Percentiles rank a stretch among this genome's conserved stretches.
Evolutionary conservation across 805 yeast genomes (phyloP).

Genomic region (Isabelozyma rhagii): DNA sequence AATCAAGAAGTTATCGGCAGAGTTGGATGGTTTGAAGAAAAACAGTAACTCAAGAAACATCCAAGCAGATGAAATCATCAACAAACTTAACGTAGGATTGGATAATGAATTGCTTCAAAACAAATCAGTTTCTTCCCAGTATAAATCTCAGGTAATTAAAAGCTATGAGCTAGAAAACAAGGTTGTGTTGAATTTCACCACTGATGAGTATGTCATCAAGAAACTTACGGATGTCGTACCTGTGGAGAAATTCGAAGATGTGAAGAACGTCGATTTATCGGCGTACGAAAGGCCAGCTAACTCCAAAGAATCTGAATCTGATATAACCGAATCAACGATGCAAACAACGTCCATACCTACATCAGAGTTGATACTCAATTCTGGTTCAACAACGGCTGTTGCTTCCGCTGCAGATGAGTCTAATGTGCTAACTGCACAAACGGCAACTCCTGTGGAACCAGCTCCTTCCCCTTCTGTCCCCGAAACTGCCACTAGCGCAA

Average conservation of each 20-base stretch:
- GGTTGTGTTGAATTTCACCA: constrained; percentile 12
- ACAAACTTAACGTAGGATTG: constrained; percentile 6
- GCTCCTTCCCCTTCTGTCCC: background rate
- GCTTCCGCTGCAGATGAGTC: background rate
- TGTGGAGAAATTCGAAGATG: constrained; percentile 22
- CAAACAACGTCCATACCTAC: background rate
- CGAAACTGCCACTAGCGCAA: background rate
- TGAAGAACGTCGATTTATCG: constrained; percentile 15
- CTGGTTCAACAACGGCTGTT: background rate
- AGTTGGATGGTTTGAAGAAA: constrained; percentile 11
- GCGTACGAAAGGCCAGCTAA: constrained; percentile 7
- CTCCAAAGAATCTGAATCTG: background rate
- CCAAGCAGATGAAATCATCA: constrained; percentile 1
- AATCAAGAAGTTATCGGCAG: constrained; percentile 18
- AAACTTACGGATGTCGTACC: constrained; percentile 7
- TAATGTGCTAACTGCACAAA: too few relatives aligned
- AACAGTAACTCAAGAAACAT: constrained; percentile 1
- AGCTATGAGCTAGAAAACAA: constrained; percentile 11
- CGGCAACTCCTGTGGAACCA: background rate
- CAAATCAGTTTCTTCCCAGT: constrained; percentile 11
- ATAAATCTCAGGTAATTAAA: constrained; percentile 10
- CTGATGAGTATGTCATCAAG: constrained; percentile 7
- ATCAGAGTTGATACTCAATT: background rate
- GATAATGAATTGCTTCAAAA: constrained; percentile 9
- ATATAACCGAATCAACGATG: background rate